Percentiles rank a stretch among this genome's conserved stretches.
These are phyloP conservation scores for Backusella macrospora DNA, from an alignment of 192 early-diverging fungal genomes.

Conservation along the genomic window DNA sequence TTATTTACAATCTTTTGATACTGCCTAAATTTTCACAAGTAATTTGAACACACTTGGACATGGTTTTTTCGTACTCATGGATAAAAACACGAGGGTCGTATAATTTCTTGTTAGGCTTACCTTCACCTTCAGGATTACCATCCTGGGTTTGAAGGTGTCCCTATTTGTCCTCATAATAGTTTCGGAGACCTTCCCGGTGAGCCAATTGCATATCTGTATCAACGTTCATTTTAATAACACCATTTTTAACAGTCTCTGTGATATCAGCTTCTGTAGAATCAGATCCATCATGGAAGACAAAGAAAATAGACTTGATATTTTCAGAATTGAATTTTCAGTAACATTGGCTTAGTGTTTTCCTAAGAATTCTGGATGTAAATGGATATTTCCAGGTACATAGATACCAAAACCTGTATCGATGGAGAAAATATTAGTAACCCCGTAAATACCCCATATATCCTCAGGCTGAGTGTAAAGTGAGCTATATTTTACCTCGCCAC, in stretches of 20 bases:
- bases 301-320: conserved; percentile 81
- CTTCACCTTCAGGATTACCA: conserved; percentile 93
- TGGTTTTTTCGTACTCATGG: conserved; percentile 84
- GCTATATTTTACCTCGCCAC: conserved; percentile 94
- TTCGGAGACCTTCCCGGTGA: conserved; percentile 83
- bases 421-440: conserved; percentile 87
- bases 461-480: conserved; percentile 93
- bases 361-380: conserved; percentile 88
- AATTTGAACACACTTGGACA: conserved; percentile 74
- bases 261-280: conserved; percentile 54
- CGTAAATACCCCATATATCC: conserved; percentile 93
- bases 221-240: conserved; percentile 99
- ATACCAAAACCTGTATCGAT: conserved; percentile 77
- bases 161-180: conserved; percentile 88
- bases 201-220: conserved; percentile 98
- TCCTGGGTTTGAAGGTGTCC: conserved; percentile 89
- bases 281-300: conserved; percentile 98
- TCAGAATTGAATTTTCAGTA: conserved; percentile 61
- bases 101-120: conserved; percentile 98
- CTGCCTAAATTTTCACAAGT: conserved; percentile 78
- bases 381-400: conserved; percentile 94
- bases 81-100: conserved; percentile 95
- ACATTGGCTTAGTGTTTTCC: conserved; percentile 88
- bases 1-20: conserved; percentile 59
- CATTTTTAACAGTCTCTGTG: conserved; percentile 37